Evolutionary conservation across 2,329 filamentous ascomycete genomes (phyloP).

Genomic region (Tolypocladium inflatum): DNA sequence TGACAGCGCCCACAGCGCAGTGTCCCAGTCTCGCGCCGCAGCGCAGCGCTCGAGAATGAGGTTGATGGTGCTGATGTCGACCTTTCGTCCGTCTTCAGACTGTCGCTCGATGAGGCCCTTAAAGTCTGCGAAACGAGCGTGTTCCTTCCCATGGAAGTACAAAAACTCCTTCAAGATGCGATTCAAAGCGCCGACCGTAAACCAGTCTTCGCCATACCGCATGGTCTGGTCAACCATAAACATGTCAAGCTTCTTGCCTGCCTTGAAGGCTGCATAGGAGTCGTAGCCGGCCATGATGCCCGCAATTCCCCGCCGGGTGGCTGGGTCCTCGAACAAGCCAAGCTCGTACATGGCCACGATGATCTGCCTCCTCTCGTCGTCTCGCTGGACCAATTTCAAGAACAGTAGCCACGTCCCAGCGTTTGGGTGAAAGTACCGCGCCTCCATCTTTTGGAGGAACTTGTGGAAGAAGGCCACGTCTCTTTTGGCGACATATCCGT

Average conservation of each 20-base stretch:
- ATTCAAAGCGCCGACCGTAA: conserved; percentile 25
- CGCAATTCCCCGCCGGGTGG: conserved; percentile 27
- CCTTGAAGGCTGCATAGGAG: conserved; percentile 28
- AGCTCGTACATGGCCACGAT: conserved; percentile 36
- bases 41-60: conserved; percentile 24
- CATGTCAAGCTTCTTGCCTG: conserved; percentile 19
- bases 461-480: conserved; percentile 31
- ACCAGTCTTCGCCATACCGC: conserved; percentile 38
- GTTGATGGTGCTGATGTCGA: conserved; percentile 26
- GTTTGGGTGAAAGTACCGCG: conserved; percentile 28
- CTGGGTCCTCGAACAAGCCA: conserved; percentile 29
- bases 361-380: conserved; percentile 40
- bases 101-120: conserved; percentile 15
- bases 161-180: conserved; percentile 32
- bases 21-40: conserved; percentile 17
- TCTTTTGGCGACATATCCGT: conserved; percentile 26
- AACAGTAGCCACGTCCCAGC: conserved; percentile 39
- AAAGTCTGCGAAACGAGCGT: conserved; percentile 15
- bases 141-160: conserved; percentile 21
- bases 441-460: conserved; percentile 30
- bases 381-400: conserved; percentile 45
- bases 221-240: conserved; percentile 31
- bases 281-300: conserved; percentile 33
- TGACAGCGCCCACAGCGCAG: conserved; percentile 20
- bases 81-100: conserved; percentile 9